Conservation (phyloP, 495 filamentous ascomycete genomes). For the Amniculicola lignicola region DNA sequence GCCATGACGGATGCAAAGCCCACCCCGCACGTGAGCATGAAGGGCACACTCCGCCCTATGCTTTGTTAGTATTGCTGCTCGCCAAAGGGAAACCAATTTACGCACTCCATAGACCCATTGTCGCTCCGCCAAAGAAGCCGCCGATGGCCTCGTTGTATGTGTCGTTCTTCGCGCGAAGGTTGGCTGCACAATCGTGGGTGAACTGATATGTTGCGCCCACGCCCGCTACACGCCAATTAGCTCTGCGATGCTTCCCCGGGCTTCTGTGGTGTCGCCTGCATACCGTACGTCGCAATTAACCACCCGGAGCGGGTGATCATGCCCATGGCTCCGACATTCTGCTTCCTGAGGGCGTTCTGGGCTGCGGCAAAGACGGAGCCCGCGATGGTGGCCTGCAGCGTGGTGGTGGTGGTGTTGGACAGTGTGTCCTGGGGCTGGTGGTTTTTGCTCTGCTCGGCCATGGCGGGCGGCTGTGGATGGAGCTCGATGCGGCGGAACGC, state of each 20-base stretch:
- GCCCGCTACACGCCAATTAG: slow-evolving; percentile 56
- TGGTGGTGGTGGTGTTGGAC: slow-evolving; percentile 58
- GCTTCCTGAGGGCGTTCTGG: slow-evolving; percentile 77
- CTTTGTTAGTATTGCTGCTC: neutral
- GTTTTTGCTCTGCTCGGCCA: slow-evolving; percentile 50
- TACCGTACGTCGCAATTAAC: slow-evolving; percentile 65
- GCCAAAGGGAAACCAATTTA: too few relatives aligned
- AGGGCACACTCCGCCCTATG: slow-evolving; percentile 70
- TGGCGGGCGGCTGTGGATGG: slow-evolving; percentile 36
- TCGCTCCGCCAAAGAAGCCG: slow-evolving; percentile 67
- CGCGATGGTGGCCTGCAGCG: slow-evolving; percentile 59
- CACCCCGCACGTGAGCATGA: slow-evolving; percentile 74
- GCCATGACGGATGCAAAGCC: slow-evolving; percentile 61
- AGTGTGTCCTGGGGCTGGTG: slow-evolving; percentile 83
- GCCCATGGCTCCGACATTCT: slow-evolving; percentile 72
- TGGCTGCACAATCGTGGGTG: slow-evolving; percentile 66
- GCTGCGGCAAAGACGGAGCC: slow-evolving; percentile 73
- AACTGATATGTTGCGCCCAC: slow-evolving; percentile 80
- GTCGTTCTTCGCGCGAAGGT: slow-evolving; percentile 74
- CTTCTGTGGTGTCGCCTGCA: neutral
- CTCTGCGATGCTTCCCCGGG: neutral
- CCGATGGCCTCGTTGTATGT: slow-evolving; percentile 65
- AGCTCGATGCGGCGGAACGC: slow-evolving; percentile 5
- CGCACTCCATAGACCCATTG: slow-evolving; percentile 56
- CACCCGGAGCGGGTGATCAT: slow-evolving; percentile 70